Conservation (phyloP, 1,284 basidiomycete species). For the Fistulinella staudtii region DNA sequence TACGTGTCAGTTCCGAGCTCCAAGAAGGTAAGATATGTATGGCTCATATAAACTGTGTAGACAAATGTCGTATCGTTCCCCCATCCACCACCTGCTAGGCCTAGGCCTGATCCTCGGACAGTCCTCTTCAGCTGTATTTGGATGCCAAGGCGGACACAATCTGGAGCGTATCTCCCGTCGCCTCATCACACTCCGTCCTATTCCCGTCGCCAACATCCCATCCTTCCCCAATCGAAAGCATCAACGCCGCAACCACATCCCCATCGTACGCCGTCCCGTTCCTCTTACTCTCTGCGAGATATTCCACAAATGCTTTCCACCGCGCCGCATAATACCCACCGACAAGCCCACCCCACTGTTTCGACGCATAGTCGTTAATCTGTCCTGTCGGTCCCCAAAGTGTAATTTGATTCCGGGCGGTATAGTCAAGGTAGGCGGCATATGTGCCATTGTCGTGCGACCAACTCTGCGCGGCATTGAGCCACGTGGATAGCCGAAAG, state of each 20-base stretch:
- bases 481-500: conserved; percentile 40
- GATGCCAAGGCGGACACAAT: no score
- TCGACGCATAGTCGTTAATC: conserved; percentile 44
- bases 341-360: conserved; percentile 44
- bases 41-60: no score
- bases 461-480: conserved; percentile 33
- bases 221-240: conserved; percentile 34
- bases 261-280: conserved; percentile 31
- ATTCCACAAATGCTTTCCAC: conserved; percentile 38
- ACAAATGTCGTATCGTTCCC: no score
- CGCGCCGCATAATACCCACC: conserved; percentile 36
- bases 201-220: conserved; percentile 23
- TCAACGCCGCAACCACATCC: conserved; percentile 18
- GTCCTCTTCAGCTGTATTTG: no score
- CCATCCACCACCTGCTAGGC: no score
- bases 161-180: no score
- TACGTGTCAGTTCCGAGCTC: no score
- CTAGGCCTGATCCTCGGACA: no score
- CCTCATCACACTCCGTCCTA: no score
- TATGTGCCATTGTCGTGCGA: conserved; percentile 31
- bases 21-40: no score
- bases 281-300: conserved; percentile 31
- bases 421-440: conserved; percentile 37
- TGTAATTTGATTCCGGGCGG: conserved; percentile 43
- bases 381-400: conserved; percentile 46